Percentiles rank a stretch among this genome's conserved stretches.
Conservation (phyloP, 257 asterid species). For the Galeopsis tetrahit region DNA sequence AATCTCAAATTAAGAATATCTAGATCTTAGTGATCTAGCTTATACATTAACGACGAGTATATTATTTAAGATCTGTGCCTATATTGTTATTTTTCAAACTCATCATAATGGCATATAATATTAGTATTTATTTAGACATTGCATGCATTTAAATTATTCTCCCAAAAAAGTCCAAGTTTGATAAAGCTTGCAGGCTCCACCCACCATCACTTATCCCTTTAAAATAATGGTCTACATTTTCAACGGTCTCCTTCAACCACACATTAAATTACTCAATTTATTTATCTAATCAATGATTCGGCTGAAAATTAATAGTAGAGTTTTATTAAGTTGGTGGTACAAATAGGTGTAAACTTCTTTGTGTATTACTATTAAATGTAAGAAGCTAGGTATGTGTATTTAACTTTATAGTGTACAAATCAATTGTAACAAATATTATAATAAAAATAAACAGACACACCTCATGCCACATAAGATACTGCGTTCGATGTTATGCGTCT, state of each 20-base stretch:
- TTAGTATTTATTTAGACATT: background rate
- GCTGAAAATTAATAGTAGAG: background rate
- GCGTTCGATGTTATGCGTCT: background rate
- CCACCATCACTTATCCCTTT: constrained; percentile 29
- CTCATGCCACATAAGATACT: background rate
- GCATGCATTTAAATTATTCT: constrained; percentile 17
- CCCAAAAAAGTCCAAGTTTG: constrained; percentile 35
- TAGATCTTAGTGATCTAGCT: too few relatives aligned
- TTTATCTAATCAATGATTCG: background rate
- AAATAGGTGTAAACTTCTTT: too few relatives aligned
- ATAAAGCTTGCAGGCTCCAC: constrained; percentile 32
- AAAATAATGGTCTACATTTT: constrained; percentile 34
- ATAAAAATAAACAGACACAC: background rate
- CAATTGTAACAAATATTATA: too few relatives aligned
- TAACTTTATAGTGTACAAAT: too few relatives aligned
- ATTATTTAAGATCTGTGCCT: too few relatives aligned
- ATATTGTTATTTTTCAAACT: background rate
- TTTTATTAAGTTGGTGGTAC: too few relatives aligned
- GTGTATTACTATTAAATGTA: too few relatives aligned
- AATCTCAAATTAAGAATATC: too few relatives aligned
- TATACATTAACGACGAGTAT: too few relatives aligned
- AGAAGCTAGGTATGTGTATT: too few relatives aligned
- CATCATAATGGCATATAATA: background rate
- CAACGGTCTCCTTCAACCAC: constrained; percentile 29
- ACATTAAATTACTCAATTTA: constrained; percentile 2